These are phyloP conservation scores for Calonectria crousiana DNA, from an alignment of 2,329 filamentous ascomycete genomes.

Conservation along the genomic window DNA sequence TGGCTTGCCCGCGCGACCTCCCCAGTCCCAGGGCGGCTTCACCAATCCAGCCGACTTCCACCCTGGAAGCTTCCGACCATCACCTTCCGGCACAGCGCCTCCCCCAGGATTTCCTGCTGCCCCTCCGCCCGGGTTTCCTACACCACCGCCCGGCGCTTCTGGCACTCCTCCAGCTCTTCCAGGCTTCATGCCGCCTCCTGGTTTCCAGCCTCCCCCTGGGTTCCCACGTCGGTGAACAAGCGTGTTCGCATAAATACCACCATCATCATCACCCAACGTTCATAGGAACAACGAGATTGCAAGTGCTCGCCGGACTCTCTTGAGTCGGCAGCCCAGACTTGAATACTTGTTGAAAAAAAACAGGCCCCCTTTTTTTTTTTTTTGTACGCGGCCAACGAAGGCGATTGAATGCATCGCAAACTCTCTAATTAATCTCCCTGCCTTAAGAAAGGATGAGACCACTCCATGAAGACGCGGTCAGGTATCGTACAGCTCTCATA, in stretches of 20 bases:
- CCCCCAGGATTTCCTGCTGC: constrained; percentile 55
- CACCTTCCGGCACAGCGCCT: constrained; percentile 51
- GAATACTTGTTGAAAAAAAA: not conserved
- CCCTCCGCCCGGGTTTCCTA: constrained; percentile 56
- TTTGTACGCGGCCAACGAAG: constrained; percentile 5
- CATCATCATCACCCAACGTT: constrained; percentile 19
- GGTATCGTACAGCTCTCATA: constrained; percentile 43
- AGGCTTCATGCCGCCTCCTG: constrained; percentile 56
- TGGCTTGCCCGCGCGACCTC: constrained; percentile 63
- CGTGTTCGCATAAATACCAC: constrained; percentile 16
- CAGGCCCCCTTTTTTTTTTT: not conserved
- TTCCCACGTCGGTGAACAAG: constrained; percentile 52
- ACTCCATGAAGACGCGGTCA: constrained; percentile 34
- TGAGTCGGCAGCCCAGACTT: constrained; percentile 17
- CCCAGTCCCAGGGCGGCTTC: constrained; percentile 59
- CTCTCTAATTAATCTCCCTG: constrained; percentile 25
- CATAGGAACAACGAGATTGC: not conserved
- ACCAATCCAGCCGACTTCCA: constrained; percentile 63
- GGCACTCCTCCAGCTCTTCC: constrained; percentile 55
- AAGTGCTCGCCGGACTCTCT: constrained; percentile 19
- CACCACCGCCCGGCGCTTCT: constrained; percentile 49
- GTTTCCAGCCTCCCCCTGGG: constrained; percentile 61
- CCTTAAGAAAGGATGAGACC: constrained; percentile 29
- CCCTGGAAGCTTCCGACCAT: constrained; percentile 56
- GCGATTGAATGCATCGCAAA: constrained; percentile 22